Conservation (phyloP, 2,329 filamentous ascomycete genomes). For the Camillea tinctor region DNA sequence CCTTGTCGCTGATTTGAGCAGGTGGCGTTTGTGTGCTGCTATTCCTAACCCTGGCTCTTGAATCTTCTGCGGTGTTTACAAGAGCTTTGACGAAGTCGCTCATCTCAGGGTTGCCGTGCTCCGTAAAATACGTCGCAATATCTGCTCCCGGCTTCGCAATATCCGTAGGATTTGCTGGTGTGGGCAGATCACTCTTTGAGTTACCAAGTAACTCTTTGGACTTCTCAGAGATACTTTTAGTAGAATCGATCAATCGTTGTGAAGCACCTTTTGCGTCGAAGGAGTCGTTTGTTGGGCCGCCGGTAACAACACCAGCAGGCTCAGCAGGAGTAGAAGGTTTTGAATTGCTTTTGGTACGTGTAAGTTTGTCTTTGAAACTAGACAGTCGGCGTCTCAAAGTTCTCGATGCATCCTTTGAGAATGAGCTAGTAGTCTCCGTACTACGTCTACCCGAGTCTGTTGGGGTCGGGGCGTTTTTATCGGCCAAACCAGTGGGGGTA, state of each 20-base stretch:
- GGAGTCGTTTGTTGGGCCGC: neutral
- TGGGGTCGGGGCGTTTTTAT: slow-evolving; percentile 24
- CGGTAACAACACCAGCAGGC: neutral
- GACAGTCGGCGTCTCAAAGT: slow-evolving; percentile 5
- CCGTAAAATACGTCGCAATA: slow-evolving; percentile 28
- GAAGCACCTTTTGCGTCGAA: neutral
- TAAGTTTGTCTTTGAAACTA: slow-evolving; percentile 10
- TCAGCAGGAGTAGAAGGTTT: neutral
- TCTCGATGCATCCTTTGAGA: slow-evolving; percentile 15
- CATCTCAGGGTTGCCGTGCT: slow-evolving; percentile 31
- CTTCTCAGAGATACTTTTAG: slow-evolving; percentile 10
- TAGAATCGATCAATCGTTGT: neutral
- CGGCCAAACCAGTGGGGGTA: slow-evolving; percentile 16
- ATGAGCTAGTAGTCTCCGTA: slow-evolving; percentile 13
- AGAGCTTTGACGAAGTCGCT: slow-evolving; percentile 28
- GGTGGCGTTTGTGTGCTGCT: neutral
- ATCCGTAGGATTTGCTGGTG: slow-evolving; percentile 12
- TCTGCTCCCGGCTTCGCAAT: slow-evolving; percentile 21
- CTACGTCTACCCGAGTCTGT: slow-evolving; percentile 26
- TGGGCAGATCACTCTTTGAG: slow-evolving; percentile 4
- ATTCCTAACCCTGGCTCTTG: slow-evolving; percentile 6
- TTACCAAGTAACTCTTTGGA: slow-evolving; percentile 5
- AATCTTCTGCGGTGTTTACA: slow-evolving; percentile 10
- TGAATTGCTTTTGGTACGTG: no score
- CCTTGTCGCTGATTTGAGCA: neutral